Conservation (phyloP, 768 basidiomycete species). For the Suillus variegatus region DNA sequence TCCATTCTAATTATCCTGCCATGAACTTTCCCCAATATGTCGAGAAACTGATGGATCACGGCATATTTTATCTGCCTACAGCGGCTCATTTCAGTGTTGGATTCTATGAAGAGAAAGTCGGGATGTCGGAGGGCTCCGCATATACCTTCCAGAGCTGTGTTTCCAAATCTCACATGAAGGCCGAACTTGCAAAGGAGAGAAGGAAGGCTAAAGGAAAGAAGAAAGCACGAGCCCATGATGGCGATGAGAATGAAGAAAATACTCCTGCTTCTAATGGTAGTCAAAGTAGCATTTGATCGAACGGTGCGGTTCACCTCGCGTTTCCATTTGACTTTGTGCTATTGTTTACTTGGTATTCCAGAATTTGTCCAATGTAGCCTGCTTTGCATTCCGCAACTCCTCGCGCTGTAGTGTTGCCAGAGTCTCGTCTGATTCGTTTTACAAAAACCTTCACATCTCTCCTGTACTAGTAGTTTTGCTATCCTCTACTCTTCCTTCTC, state of each 20-base stretch:
- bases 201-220: neutral
- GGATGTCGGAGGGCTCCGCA: neutral
- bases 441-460: too few species aligned
- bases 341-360: too few species aligned
- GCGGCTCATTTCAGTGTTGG: neutral
- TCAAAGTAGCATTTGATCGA: too few species aligned
- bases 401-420: too few species aligned
- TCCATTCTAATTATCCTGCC: neutral
- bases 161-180: neutral
- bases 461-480: too few species aligned
- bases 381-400: too few species aligned
- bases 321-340: too few species aligned
- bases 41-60: neutral
- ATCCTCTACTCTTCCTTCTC: too few species aligned
- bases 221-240: neutral
- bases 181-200: neutral
- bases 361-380: too few species aligned
- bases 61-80: neutral
- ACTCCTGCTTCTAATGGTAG: too few species aligned
- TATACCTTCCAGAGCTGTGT: neutral
- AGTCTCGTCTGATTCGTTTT: too few species aligned
- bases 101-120: neutral
- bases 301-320: too few species aligned
- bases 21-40: neutral
- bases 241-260: neutral